Evolutionary conservation across 106 monocot species (phyloP).

Genomic region (Dendrobium chrysotoxum): DNA sequence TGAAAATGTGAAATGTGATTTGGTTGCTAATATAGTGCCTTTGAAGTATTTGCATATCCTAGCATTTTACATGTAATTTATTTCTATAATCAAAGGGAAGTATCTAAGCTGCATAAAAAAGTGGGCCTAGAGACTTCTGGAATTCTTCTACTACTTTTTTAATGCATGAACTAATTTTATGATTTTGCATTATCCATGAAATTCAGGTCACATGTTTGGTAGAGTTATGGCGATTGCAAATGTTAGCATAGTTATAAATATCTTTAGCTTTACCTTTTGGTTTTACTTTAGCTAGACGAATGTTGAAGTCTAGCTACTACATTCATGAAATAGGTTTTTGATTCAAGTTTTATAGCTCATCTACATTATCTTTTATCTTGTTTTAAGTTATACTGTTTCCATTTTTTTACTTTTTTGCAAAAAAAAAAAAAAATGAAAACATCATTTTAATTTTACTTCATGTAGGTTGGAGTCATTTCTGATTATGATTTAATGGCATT

Average conservation of each 20-base stretch:
- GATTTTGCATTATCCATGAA: background rate
- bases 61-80: too few species aligned
- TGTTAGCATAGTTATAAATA: background rate
- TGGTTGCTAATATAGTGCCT: too few species aligned
- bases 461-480: constrained; percentile 22
- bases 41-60: too few species aligned
- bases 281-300: background rate
- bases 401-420: background rate
- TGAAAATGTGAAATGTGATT: too few species aligned
- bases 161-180: background rate
- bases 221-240: background rate
- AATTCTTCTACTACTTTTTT: background rate
- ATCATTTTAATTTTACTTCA: background rate
- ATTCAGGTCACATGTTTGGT: background rate
- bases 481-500: constrained; percentile 29
- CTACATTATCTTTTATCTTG: background rate
- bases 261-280: background rate
- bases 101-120: too few species aligned
- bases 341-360: background rate
- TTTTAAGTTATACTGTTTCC: background rate
- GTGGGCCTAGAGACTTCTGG: too few species aligned
- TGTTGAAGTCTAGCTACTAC: background rate
- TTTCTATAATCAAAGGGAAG: too few species aligned
- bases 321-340: background rate
- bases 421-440: background rate